phyloP scores from a whole-genome alignment of 108 stramenopile genomes.

The Nitzschia sp. region DNA sequence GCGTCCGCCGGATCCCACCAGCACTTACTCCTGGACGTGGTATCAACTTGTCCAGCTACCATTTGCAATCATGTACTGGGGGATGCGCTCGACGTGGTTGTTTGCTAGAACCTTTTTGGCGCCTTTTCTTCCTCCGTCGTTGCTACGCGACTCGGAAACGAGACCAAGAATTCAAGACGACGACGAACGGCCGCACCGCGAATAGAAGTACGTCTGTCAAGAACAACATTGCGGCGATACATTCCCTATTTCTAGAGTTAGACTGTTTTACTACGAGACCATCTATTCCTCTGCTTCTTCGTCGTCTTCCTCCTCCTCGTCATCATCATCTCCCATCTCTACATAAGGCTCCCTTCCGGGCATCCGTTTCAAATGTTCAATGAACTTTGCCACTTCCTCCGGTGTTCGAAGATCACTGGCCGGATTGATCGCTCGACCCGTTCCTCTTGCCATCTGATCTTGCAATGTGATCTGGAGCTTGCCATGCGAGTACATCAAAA shows the following conservation, averaged over 20 bases:
- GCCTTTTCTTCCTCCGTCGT: neutral
- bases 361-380: too few relatives aligned
- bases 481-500: neutral
- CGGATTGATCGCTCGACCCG: conserved; percentile 50
- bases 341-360: too few relatives aligned
- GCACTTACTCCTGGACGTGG: neutral
- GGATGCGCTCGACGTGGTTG: neutral
- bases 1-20: neutral
- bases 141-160: too few relatives aligned
- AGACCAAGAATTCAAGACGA: too few relatives aligned
- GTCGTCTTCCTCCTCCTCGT: neutral
- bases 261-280: too few relatives aligned
- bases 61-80: neutral
- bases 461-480: conserved; percentile 27
- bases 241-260: too few relatives aligned
- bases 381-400: neutral
- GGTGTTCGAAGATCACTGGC: conserved; percentile 25
- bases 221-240: too few relatives aligned
- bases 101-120: neutral
- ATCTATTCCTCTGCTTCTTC: too few relatives aligned
- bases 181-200: too few relatives aligned
- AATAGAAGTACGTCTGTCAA: too few relatives aligned
- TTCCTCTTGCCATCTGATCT: conserved; percentile 56
- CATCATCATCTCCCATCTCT: too few relatives aligned
- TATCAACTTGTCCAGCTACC: neutral